Evolutionary conservation across 192 early-diverging fungal genomes (phyloP), one percentile per base, ranked within the genome.

Genomic region (Funneliformis geosporum): DNA sequence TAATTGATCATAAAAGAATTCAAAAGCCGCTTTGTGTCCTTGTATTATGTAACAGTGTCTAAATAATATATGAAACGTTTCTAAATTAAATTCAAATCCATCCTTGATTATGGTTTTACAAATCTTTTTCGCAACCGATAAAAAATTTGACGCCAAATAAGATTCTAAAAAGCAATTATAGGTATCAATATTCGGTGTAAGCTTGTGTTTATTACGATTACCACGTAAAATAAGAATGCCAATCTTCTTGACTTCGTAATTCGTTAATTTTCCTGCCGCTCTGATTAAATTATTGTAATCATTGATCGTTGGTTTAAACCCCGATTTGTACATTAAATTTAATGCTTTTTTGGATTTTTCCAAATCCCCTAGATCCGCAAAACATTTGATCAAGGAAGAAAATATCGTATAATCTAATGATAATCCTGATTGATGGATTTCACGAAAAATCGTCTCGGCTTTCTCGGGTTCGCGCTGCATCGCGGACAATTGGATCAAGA

Each of bases 1-100:
- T 68, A 68, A 4, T 68, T 68, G 66, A 68, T 68, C 66, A 18
- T 39, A 28, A 40, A 68, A 68, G 12, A 68, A 8, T 68, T 68
- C 33, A 38, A 39, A 10, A 38, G 28, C 66, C 5, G 14, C 33
- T 21, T 42, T 39, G 16, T 18, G 3, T 38, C 66, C 39, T 68
- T 16, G 9, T 0, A 33, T 68, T 39, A 40, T 39, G 40, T 14
- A 38, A 18, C 25, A 18, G 40, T 68, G 10, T 39, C 6, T 68
- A 14, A 68, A 68, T 7, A 68, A 8, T 38, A 68, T 40, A 16
- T 68, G 66, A 68, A 68, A 68, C 18, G 33, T 68, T 68, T 68
- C 66, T 38, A 68, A 21, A 39, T 39, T 68, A 28, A 33, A 33
- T 68, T 33, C 4, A 68, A 42, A 38, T 28, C 16, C 25, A 68